These are phyloP conservation scores for Rosa chinensis DNA, from an alignment of 306 rosid genomes.

Conservation along the genomic window DNA sequence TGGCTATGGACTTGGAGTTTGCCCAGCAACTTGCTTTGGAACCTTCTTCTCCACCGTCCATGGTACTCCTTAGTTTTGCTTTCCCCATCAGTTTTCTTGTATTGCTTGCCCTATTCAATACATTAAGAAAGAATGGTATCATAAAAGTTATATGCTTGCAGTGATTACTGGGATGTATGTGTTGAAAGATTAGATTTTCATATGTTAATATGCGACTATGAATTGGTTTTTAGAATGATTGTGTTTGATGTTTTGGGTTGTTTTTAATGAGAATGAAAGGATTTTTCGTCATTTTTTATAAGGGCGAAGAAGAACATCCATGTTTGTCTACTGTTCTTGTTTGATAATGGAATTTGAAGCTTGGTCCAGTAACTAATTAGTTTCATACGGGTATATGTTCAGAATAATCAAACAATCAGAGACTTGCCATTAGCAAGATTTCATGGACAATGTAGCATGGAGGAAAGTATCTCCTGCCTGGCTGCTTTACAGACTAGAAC, in stretches of 20 bases:
- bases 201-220: background rate
- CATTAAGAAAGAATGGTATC: background rate
- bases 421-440: constrained; percentile 19
- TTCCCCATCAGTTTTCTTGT: background rate
- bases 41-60: constrained; percentile 25
- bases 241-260: background rate
- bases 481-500: constrained; percentile 54
- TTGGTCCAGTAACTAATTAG: background rate
- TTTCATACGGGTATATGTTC: constrained; percentile 27
- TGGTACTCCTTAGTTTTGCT: constrained; percentile 9
- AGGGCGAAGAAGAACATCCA: background rate
- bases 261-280: background rate
- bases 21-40: constrained; percentile 43
- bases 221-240: background rate
- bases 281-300: background rate
- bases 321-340: constrained; percentile 1
- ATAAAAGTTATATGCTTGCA: background rate
- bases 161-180: background rate
- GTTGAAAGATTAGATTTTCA: background rate
- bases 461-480: constrained; percentile 49
- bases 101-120: background rate
- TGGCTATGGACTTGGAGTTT: constrained; percentile 37
- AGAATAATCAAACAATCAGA: constrained; percentile 33
- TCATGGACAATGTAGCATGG: constrained; percentile 31
- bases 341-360: background rate